Base-by-base conservation (phyloP, 495 filamentous ascomycete species). In the Penicillium paxilli region DNA sequence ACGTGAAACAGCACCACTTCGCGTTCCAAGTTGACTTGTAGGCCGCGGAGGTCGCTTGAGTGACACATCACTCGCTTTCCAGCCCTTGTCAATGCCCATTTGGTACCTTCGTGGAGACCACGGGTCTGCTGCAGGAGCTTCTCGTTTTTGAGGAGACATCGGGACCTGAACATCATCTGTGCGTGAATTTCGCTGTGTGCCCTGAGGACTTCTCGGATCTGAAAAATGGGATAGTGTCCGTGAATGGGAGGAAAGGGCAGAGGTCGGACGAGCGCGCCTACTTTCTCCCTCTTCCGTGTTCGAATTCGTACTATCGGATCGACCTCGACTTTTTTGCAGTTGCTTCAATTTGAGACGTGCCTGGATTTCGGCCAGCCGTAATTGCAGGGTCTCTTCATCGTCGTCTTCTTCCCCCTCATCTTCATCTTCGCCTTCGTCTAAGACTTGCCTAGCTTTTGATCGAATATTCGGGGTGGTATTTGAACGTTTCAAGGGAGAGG, bases 31-130 rank as follows among this genome's bases (percentile, higher is more conserved):
- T 55, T 65, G 69, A 52, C 69, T 78, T 40, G 55, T 71, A 50
- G 62, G 69, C 21, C 64, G 65, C 24, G 88, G 82, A 0, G 90
- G 86, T 55, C 90, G 79, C 64, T 88, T 91, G 24, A 98, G 70
- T 4, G 93, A 97, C 33, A 98, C 81, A 64, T 96, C 91, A 33
- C 80, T 82, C 5, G 87, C 92, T 55, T 79, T 88, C 35, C 90
- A 76, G 1, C 91, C 91, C 64, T 94, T 95, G 65, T 96, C 92
- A 41, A 98, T 95, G 2, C 95, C 94, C 10, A 98, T 70, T 9
- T 91, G 63, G 19, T 91, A 83, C 55, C 95, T 80, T 21, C 87
- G 83, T 9, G 94, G 94, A 4, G 91, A 96, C 37, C 73, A 81
- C n/a, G 84, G 86, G 4, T 81, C 72, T 10, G 78, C 66, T 0